phyloP scores from a whole-genome alignment of 176 grass and related monocot species.

The Panicum miliaceum region DNA sequence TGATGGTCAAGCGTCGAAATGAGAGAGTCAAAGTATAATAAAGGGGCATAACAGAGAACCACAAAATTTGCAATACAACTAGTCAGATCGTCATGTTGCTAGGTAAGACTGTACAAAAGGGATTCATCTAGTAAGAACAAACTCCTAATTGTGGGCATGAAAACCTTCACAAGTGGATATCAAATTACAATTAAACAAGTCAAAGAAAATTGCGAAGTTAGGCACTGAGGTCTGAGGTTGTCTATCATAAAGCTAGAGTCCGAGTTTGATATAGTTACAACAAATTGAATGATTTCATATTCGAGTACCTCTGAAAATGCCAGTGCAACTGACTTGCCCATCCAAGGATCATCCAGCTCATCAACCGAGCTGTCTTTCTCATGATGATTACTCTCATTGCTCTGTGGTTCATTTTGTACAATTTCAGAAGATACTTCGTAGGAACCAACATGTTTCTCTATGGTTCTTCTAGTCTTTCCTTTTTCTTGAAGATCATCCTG shows the following conservation, averaged over 20 bases:
- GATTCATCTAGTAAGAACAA: not conserved
- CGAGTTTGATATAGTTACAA: slow-evolving; percentile 29
- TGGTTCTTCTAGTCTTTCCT: not conserved
- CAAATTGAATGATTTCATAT: not conserved
- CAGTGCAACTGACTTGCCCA: slow-evolving; percentile 72
- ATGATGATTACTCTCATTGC: slow-evolving; percentile 13
- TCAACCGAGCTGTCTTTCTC: slow-evolving; percentile 23
- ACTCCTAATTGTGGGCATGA: not conserved
- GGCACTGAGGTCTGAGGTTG: not conserved
- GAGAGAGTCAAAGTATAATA: not conserved
- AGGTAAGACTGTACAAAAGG: slow-evolving; percentile 13
- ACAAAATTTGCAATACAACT: slow-evolving; percentile 22
- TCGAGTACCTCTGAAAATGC: slow-evolving; percentile 64
- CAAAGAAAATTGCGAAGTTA: not conserved
- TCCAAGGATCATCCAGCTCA: slow-evolving; percentile 67
- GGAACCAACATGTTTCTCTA: slow-evolving; percentile 28
- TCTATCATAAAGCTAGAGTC: slow-evolving; percentile 12
- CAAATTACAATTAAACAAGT: not conserved
- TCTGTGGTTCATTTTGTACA: slow-evolving; percentile 15
- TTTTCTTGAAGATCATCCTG: slow-evolving; percentile 25
- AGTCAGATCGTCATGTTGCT: not conserved
- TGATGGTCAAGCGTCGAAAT: slow-evolving; percentile 16
- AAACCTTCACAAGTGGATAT: not conserved
- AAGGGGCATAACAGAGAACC: not conserved
- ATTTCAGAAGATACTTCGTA: slow-evolving; percentile 41